Evolutionary conservation across 805 yeast species (phyloP).

Genomic region (Jamesozyma gamospora): DNA sequence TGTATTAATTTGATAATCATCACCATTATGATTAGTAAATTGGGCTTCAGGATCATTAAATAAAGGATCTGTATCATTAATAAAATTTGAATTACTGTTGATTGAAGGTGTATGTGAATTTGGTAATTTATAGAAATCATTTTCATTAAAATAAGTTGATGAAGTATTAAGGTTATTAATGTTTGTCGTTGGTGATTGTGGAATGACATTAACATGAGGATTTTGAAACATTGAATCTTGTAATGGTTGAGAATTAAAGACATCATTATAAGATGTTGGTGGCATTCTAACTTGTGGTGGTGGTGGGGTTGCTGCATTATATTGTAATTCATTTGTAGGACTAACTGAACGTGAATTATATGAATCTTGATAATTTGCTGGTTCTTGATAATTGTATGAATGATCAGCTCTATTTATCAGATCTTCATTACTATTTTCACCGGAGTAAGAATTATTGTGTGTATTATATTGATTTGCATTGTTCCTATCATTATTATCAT

Average conservation of each 20-base stretch:
- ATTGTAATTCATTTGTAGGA: too few relatives aligned
- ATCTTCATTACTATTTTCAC: not conserved
- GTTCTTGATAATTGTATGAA: too few relatives aligned
- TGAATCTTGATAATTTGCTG: too few relatives aligned
- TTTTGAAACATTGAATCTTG: constrained; percentile 8
- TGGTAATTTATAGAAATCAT: constrained; percentile 15
- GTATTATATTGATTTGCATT: too few relatives aligned
- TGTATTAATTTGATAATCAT: constrained; percentile 29
- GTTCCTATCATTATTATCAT: not conserved
- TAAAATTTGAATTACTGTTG: constrained; percentile 6
- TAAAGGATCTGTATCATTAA: not conserved
- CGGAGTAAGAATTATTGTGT: too few relatives aligned
- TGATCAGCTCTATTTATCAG: not conserved
- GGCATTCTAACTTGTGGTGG: constrained; percentile 10
- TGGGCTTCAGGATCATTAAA: constrained; percentile 18
- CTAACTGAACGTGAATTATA: too few relatives aligned
- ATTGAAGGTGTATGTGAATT: constrained; percentile 20
- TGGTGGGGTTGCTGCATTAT: too few relatives aligned
- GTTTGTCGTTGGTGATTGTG: constrained; percentile 11
- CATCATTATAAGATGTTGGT: constrained; percentile 17
- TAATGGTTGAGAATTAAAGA: constrained; percentile 5
- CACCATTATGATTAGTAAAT: constrained; percentile 28
- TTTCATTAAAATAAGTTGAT: constrained; percentile 16
- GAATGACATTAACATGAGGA: constrained; percentile 23
- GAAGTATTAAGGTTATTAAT: constrained; percentile 1